These are phyloP conservation scores for Rubroshorea leprosula DNA, from an alignment of 345 rosid species.

Conservation along the genomic window DNA sequence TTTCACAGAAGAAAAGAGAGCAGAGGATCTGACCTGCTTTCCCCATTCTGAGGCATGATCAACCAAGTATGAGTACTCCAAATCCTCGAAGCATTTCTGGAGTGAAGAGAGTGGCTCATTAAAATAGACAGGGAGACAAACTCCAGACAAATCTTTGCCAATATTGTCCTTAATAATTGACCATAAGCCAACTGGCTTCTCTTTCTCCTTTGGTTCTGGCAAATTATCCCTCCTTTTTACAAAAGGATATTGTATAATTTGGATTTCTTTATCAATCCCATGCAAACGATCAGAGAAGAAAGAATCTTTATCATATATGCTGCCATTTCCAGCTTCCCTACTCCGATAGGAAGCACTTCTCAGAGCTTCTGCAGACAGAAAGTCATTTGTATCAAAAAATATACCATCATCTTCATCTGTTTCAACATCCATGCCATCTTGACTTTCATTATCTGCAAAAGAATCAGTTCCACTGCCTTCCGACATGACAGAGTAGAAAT, in stretches of 20 bases:
- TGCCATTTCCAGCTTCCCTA: constrained; percentile 66
- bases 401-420: constrained; percentile 82
- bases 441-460: constrained; percentile 89
- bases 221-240: constrained; percentile 84
- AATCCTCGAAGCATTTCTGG: constrained; percentile 98
- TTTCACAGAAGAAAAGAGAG: constrained; percentile 29
- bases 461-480: constrained; percentile 86
- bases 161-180: constrained; percentile 97
- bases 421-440: constrained; percentile 80
- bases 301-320: constrained; percentile 50
- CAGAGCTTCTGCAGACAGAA: constrained; percentile 72
- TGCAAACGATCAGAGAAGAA: constrained; percentile 50
- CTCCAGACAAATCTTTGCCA: constrained; percentile 97
- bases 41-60: constrained; percentile 94
- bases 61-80: constrained; percentile 88
- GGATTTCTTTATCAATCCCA: constrained; percentile 42
- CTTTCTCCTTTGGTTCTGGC: constrained; percentile 97
- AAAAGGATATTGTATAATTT: constrained; percentile 56
- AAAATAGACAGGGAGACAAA: constrained; percentile 97
- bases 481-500: constrained; percentile 98
- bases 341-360: constrained; percentile 87
- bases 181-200: constrained; percentile 95
- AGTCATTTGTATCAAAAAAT: constrained; percentile 86
- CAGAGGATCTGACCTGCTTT: constrained; percentile 71
- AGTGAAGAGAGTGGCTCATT: constrained; percentile 95